Evolutionary conservation across 2,329 filamentous ascomycete species (phyloP), one percentile per base, ranked within the genome.

Genomic region (Diaporthe caulivora): DNA sequence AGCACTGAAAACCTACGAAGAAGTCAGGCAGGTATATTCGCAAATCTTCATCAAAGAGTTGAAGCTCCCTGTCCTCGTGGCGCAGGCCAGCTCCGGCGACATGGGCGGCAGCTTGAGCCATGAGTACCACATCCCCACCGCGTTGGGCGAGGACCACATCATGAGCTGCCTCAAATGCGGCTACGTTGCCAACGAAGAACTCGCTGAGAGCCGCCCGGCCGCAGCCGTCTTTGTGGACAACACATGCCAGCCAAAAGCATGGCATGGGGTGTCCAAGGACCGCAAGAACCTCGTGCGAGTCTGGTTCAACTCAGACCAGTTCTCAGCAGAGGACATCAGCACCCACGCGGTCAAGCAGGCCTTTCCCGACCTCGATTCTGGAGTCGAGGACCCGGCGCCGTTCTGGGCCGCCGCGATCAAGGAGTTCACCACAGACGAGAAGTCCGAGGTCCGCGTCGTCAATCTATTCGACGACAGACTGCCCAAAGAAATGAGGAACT

Each of bases 61-160:
- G 44, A 95, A 92, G 77, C 82, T 99, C 18, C 95, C 95, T 0
- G 94, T 97, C 77, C 82, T 97, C 0, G 92, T 97, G 26, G 96
- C 96, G 1, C 91, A 94, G 77, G 97, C 97, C 9, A 95, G 95
- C 81, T 98, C 96, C 1, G 97, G 97, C n/a, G 94, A 95, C 77
- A 99, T 99, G 90, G 97, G 97, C 42, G 97, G 97, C 17, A 93
- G 92, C 77, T 84, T 98, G 49, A 98, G 95, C 81, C 97, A 99
- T 81, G 97, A 99, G 79, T 99, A 97, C 80, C 97, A 98, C 80
- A 92, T 98, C 67, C 89, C 93, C 1, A 94, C 92, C 40, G 80
- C 89, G 0, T 92, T 93, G 65, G 97, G 97, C 10, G 97, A 98
- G 81, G 97, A 99, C 79, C 92, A 90, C 1, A 88, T 99, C 49